Evolutionary conservation across 2,329 filamentous ascomycete genomes (phyloP).

Genomic region (Teratosphaeria gauchensis): DNA sequence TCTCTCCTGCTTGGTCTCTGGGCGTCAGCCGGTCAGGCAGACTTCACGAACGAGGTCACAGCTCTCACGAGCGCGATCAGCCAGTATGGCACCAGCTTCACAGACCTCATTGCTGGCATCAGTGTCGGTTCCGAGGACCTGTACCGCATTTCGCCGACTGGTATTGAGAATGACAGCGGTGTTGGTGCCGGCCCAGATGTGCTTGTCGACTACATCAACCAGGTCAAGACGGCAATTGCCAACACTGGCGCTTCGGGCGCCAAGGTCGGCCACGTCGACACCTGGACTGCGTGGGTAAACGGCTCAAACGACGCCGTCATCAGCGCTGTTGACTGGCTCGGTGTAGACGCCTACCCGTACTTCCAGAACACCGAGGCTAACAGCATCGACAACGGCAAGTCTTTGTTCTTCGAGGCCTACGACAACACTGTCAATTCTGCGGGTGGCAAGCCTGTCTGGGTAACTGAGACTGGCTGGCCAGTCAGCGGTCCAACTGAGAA

Average conservation of each 20-base stretch:
- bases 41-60: slow-evolving; percentile 61
- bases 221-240: slow-evolving; percentile 54
- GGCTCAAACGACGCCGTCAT: slow-evolving; percentile 61
- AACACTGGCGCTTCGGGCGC: slow-evolving; percentile 46
- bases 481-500: slow-evolving; percentile 57
- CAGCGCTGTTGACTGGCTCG: slow-evolving; percentile 64
- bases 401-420: slow-evolving; percentile 60
- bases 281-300: slow-evolving; percentile 68
- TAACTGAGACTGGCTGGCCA: slow-evolving; percentile 85
- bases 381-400: slow-evolving; percentile 52
- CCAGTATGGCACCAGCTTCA: slow-evolving; percentile 58
- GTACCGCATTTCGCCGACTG: slow-evolving; percentile 59
- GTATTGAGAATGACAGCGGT: slow-evolving; percentile 52
- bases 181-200: slow-evolving; percentile 53
- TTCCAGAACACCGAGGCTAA: slow-evolving; percentile 64
- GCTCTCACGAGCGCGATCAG: slow-evolving; percentile 61
- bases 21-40: slow-evolving; percentile 40
- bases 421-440: slow-evolving; percentile 49
- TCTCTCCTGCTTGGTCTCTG: slow-evolving; percentile 74
- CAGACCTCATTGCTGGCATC: slow-evolving; percentile 57
- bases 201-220: slow-evolving; percentile 60
- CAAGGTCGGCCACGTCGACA: slow-evolving; percentile 76
- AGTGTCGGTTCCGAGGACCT: slow-evolving; percentile 78
- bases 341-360: slow-evolving; percentile 59
- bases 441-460: slow-evolving; percentile 64